Evolutionary conservation across 306 rosid species (phyloP).

Genomic region (Pterocarpus santalinus): DNA sequence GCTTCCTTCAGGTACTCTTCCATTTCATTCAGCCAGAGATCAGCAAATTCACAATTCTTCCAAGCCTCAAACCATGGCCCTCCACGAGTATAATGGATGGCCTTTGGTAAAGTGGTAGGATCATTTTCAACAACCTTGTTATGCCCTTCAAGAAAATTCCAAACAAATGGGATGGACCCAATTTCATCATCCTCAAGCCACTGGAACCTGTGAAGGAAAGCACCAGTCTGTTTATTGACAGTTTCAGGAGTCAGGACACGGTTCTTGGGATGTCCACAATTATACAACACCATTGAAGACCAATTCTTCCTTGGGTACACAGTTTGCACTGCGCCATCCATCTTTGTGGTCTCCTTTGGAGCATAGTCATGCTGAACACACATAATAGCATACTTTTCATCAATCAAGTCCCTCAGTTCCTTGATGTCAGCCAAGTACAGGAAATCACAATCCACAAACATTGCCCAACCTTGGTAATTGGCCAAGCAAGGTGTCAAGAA

Average conservation of each 20-base stretch:
- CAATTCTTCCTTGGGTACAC: conserved; percentile 80
- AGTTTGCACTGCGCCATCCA: conserved; percentile 83
- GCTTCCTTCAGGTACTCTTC: conserved; percentile 57
- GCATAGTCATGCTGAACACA: conserved; percentile 79
- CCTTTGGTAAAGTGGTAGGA: conserved; percentile 63
- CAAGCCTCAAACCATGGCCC: conserved; percentile 87
- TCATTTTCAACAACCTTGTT: conserved; percentile 63
- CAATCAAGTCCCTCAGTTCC: conserved; percentile 63
- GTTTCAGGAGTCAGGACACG: conserved; percentile 59
- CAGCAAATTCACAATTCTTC: conserved; percentile 80
- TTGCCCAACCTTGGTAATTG: conserved; percentile 72
- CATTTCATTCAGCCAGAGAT: conserved; percentile 72
- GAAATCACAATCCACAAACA: conserved; percentile 85
- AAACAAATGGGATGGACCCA: conserved; percentile 74
- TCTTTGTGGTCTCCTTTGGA: conserved; percentile 76
- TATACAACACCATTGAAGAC: conserved; percentile 83
- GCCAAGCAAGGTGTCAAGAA: conserved; percentile 73
- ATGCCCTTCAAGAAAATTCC: conserved; percentile 84
- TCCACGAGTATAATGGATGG: conserved; percentile 78
- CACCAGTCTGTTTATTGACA: conserved; percentile 73
- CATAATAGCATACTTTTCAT: conserved; percentile 69
- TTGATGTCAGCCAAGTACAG: conserved; percentile 69
- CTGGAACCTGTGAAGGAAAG: conserved; percentile 78
- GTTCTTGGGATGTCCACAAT: conserved; percentile 76
- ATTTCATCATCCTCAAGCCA: conserved; percentile 80